These are phyloP conservation scores for Calonectria pseudoturangicola DNA, from an alignment of 2,329 filamentous ascomycete species.

Conservation along the genomic window DNA sequence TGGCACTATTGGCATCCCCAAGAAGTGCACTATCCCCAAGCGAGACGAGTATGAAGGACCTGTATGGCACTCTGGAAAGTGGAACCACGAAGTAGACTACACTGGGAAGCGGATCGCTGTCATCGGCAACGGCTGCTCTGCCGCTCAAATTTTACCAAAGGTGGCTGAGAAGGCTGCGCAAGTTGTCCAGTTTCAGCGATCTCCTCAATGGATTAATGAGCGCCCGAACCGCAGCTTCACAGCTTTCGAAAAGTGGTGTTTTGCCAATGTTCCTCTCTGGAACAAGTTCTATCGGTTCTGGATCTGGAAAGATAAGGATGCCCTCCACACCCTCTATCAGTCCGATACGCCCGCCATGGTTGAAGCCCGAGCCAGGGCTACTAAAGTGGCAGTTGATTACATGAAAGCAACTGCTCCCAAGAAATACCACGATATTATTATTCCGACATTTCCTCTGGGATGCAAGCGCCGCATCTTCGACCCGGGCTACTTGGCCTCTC, in stretches of 20 bases:
- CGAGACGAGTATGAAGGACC: conserved; percentile 6
- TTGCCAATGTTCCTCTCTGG: too few species aligned
- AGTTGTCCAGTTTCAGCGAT: background rate
- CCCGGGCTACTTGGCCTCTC: conserved; percentile 54
- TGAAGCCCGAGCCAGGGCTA: too few species aligned
- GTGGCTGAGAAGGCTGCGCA: background rate
- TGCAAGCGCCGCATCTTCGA: conserved; percentile 58
- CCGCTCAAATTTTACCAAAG: background rate
- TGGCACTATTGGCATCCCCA: conserved; percentile 16
- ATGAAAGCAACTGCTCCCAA: background rate
- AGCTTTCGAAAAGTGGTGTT: too few species aligned
- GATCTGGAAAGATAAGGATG: too few species aligned
- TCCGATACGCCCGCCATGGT: too few species aligned
- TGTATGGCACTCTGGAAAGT: conserved; percentile 6
- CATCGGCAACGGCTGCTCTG: conserved; percentile 21
- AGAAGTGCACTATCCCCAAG: conserved; percentile 8
- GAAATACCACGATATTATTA: conserved; percentile 50
- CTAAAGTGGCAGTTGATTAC: background rate
- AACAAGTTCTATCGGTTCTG: too few species aligned
- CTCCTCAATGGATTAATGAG: background rate
- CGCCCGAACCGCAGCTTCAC: background rate
- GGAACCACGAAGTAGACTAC: conserved; percentile 1
- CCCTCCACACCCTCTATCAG: too few species aligned
- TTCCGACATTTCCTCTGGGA: conserved; percentile 54
- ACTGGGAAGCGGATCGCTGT: conserved; percentile 17